Percentiles rank a stretch among this genome's conserved stretches.
Conservation (phyloP, 2,329 filamentous ascomycete species). For the Byssoonygena ceratinophila region DNA sequence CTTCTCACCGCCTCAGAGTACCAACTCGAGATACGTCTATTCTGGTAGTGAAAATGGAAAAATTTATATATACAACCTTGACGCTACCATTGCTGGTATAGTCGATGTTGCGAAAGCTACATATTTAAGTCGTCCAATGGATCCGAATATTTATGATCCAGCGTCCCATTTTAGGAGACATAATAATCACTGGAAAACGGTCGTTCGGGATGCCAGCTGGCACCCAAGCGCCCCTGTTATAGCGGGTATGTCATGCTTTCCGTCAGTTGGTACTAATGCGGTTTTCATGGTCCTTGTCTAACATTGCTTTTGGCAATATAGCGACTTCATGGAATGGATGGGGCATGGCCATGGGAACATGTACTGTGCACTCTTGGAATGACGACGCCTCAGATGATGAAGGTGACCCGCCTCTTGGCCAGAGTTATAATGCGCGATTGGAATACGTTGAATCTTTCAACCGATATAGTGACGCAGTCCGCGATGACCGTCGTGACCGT, state of each 20-base stretch:
- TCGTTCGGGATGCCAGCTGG: slow-evolving; percentile 82
- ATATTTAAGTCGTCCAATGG: slow-evolving; percentile 47
- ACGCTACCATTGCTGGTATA: slow-evolving; percentile 67
- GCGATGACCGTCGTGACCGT: not conserved
- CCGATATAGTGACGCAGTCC: not conserved
- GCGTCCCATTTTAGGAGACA: slow-evolving; percentile 46
- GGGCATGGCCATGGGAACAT: slow-evolving; percentile 61
- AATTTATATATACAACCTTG: slow-evolving; percentile 86
- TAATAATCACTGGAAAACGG: slow-evolving; percentile 59
- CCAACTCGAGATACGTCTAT: slow-evolving; percentile 86
- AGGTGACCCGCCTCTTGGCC: slow-evolving; percentile 11
- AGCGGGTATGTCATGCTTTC: slow-evolving; percentile 42
- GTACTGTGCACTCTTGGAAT: slow-evolving; percentile 68
- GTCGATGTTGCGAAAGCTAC: slow-evolving; percentile 71
- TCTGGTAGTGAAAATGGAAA: slow-evolving; percentile 81
- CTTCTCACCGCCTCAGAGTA: slow-evolving; percentile 78
- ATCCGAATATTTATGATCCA: slow-evolving; percentile 44
- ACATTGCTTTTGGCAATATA: slow-evolving; percentile 27
- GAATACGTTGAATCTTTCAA: slow-evolving; percentile 7
- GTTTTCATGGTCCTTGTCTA: slow-evolving; percentile 5
- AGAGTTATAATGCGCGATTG: slow-evolving; percentile 15
- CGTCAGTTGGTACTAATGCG: not conserved
- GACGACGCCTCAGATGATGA: slow-evolving; percentile 33
- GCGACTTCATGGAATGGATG: slow-evolving; percentile 77
- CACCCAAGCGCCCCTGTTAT: slow-evolving; percentile 75